Conservation (phyloP, 116 monocot genomes). For the Dioscorea cayenensis region DNA sequence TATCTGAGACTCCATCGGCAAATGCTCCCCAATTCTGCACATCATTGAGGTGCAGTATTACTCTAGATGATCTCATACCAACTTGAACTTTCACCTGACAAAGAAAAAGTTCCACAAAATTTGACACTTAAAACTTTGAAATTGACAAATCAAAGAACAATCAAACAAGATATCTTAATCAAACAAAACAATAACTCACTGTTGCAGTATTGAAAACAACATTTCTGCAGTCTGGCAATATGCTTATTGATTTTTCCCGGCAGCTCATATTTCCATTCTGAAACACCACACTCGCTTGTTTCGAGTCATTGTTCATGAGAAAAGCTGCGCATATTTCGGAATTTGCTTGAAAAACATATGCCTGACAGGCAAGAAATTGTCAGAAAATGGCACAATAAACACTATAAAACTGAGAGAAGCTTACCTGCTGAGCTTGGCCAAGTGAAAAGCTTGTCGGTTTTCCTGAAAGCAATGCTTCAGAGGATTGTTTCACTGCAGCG, state of each 20-base stretch:
- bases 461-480: conserved; percentile 49
- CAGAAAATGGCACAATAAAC: background rate
- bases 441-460: conserved; percentile 26
- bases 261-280: conserved; percentile 30
- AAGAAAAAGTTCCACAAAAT: background rate
- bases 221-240: conserved; percentile 55
- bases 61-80: conserved; percentile 36
- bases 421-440: conserved; percentile 55
- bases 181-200: conserved; percentile 17
- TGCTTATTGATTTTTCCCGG: conserved; percentile 57
- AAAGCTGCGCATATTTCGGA: conserved; percentile 62
- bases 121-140: background rate
- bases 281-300: conserved; percentile 35
- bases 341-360: conserved; percentile 53
- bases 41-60: conserved; percentile 21
- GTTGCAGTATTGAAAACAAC: conserved; percentile 67
- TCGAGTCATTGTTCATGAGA: conserved; percentile 44
- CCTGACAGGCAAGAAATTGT: conserved; percentile 31
- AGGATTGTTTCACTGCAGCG: conserved; percentile 37
- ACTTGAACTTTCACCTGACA: conserved; percentile 53
- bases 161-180: too few relatives aligned
- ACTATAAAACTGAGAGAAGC: background rate
- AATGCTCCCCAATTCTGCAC: conserved; percentile 43
- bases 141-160: background rate
- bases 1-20: conserved; percentile 29